Conservation (phyloP, 2,329 filamentous ascomycete species). For the Sclerotinia trifoliorum region DNA sequence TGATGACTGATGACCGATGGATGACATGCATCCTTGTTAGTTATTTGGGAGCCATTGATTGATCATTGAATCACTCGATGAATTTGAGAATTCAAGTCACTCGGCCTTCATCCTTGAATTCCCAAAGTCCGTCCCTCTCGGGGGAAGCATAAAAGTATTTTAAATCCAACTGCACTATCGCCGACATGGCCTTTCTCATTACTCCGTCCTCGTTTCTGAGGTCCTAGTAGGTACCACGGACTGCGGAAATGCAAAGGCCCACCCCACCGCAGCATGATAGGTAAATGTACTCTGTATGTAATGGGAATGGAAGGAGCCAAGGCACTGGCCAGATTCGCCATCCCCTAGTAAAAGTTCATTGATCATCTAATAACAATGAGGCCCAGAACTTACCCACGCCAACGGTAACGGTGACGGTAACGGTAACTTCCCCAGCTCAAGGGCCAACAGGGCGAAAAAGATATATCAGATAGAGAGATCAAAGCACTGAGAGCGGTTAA, state of each 20-base stretch:
- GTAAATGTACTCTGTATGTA: too few species aligned
- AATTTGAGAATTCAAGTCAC: not conserved
- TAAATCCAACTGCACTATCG: not conserved
- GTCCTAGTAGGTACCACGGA: not conserved
- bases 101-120: not conserved
- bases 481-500: conserved; percentile 9
- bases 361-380: not conserved
- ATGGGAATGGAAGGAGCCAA: not conserved
- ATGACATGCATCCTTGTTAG: not conserved
- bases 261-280: not conserved
- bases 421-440: conserved; percentile 7
- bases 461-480: not conserved
- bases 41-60: not conserved
- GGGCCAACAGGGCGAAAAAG: not conserved
- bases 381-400: not conserved
- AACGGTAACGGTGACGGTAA: conserved; percentile 12
- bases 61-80: not conserved
- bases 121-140: not conserved
- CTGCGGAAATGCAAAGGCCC: not conserved
- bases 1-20: conserved; percentile 1
- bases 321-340: not conserved
- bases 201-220: not conserved
- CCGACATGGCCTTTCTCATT: not conserved
- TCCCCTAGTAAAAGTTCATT: not conserved
- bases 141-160: not conserved